Evolutionary conservation across 331 rosid species (phyloP), one percentile per base, ranked within the genome.

Genomic region (Quercus lobata): DNA sequence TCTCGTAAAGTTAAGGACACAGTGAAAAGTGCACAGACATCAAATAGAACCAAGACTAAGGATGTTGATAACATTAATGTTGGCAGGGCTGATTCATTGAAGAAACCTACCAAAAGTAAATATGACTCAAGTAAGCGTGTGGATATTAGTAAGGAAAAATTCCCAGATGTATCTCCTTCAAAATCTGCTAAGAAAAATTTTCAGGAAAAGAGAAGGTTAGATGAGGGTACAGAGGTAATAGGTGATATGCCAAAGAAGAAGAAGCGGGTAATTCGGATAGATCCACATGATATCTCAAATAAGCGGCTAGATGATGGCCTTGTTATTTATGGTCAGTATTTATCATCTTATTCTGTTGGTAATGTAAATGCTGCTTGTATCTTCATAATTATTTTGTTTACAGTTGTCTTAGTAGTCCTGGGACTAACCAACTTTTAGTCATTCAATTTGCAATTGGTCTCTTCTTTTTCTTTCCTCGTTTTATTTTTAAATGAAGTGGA

Each of bases 241-340:
- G 84, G 72, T 82, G 92, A 80, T 74, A 85, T 73, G 73, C 89
- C 88, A 68, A 89, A 68, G 90, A 95, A 77, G 93, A 90, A 74
- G 81, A 91, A 93, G 85, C 88, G 89, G 80, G 80, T 80, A 10
- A 93, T 95, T 73, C 91, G 75, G 73, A 34, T 90, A 52, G 94
- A 91, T 66, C 97, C 93, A 0, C 18, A 83, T 83, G 97, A 95
- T 80, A 87, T 86, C 82, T 93, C 97, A 77, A 93, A 95, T 83
- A 95, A 95, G 86, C 88, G 99, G 73, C 80, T 88, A 68, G 92
- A 89, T 72, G 97, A 95, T 74, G 78, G 83, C 71, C 68, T 84
- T 76, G 84, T 32, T 54, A 32, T 76, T 57, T 34, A 76, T 72
- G 97, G 98, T 95, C 52, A 32, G 90, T 83, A 82, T 76, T 68